Evolutionary conservation across 2,329 filamentous ascomycete genomes (phyloP).

Genomic region (Xylariales sp.): DNA sequence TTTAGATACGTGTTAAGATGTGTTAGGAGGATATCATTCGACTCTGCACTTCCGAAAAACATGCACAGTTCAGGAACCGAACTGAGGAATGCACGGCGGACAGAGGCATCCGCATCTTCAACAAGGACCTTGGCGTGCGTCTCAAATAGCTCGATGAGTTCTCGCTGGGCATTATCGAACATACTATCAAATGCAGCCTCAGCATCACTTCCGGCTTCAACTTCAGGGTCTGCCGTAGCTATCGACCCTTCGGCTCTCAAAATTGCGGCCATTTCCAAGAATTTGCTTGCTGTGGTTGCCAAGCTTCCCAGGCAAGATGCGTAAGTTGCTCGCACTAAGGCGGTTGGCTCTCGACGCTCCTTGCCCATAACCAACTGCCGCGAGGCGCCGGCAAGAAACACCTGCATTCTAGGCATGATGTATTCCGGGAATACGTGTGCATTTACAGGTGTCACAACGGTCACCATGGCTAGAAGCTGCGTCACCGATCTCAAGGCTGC

Average conservation of each 20-base stretch:
- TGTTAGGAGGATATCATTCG: constrained; percentile 92
- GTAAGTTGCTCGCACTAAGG: constrained; percentile 83
- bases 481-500: constrained; percentile 83
- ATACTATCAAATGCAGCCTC: constrained; percentile 74
- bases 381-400: constrained; percentile 40
- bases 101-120: constrained; percentile 79
- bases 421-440: constrained; percentile 67
- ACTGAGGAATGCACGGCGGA: constrained; percentile 83
- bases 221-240: constrained; percentile 70
- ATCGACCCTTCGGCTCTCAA: constrained; percentile 79
- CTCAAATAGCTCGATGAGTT: constrained; percentile 82
- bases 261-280: constrained; percentile 87
- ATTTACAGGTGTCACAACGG: constrained; percentile 77
- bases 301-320: constrained; percentile 88
- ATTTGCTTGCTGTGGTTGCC: constrained; percentile 77
- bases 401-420: constrained; percentile 59
- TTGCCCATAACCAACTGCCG: constrained; percentile 26
- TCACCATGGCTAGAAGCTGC: constrained; percentile 81
- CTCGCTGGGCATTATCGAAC: constrained; percentile 81
- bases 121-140: constrained; percentile 83
- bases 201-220: constrained; percentile 65
- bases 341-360: constrained; percentile 47
- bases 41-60: constrained; percentile 88
- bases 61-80: constrained; percentile 91
- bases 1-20: constrained; percentile 97